phyloP scores from a whole-genome alignment of 208 protist genomes.

The Angomonas deanei region DNA sequence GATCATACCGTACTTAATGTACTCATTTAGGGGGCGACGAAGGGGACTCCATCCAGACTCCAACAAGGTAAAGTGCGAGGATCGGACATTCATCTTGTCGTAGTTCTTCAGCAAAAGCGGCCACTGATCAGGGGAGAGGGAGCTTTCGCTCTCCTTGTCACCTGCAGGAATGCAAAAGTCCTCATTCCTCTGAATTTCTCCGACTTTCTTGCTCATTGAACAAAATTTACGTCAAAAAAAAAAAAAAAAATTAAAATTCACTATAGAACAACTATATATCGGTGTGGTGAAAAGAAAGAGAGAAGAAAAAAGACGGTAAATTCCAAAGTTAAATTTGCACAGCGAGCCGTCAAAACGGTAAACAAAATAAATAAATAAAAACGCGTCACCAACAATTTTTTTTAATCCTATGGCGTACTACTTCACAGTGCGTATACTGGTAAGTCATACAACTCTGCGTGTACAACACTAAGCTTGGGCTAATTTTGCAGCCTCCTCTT shows the following conservation, averaged over 20 bases:
- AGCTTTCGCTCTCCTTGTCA: slow-evolving; percentile 38
- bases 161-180: slow-evolving; percentile 71
- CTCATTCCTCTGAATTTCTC: slow-evolving; percentile 66
- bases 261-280: no score
- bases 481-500: neutral
- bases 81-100: slow-evolving; percentile 97
- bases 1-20: slow-evolving; percentile 99
- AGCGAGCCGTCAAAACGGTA: no score
- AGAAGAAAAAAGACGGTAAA: no score
- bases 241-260: slow-evolving; percentile 10
- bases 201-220: slow-evolving; percentile 75
- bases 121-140: slow-evolving; percentile 93
- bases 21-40: slow-evolving; percentile 95
- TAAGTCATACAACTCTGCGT: no score
- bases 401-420: no score
- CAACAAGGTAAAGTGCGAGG: slow-evolving; percentile 96
- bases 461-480: neutral
- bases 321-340: no score
- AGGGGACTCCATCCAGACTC: slow-evolving; percentile 96
- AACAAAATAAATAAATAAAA: no score
- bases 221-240: no score
- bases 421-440: no score
- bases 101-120: slow-evolving; percentile 99
- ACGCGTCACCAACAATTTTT: no score
- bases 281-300: no score